Conservation (phyloP, 345 rosid genomes). For the Populus alba region DNA sequence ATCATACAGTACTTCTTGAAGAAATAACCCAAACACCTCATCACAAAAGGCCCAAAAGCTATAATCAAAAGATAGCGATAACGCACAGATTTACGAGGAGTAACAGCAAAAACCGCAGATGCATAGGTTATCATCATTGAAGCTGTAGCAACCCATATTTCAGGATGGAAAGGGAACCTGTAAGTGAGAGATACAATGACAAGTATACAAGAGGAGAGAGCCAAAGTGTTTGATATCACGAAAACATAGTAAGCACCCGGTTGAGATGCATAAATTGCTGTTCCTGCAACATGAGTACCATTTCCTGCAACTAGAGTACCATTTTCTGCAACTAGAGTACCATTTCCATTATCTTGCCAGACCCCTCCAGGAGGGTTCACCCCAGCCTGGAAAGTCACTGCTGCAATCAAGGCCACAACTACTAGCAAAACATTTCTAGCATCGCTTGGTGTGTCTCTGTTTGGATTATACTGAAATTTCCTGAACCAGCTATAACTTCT, state of each 20-base stretch:
- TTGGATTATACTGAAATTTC: conserved; percentile 11
- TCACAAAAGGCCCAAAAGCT: conserved; percentile 11
- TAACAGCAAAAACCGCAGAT: conserved; percentile 26
- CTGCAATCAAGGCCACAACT: conserved; percentile 9
- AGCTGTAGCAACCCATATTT: conserved; percentile 14
- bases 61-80: conserved; percentile 15
- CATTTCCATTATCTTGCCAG: conserved; percentile 19
- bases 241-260: conserved; percentile 24
- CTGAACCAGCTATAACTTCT: conserved; percentile 24
- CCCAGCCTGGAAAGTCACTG: conserved; percentile 27
- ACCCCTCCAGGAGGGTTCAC: conserved; percentile 25
- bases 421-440: conserved; percentile 15
- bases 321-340: too few relatives aligned
- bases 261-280: conserved; percentile 17
- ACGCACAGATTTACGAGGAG: conserved; percentile 13
- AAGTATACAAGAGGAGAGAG: conserved; percentile 11
- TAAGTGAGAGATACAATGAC: conserved; percentile 15
- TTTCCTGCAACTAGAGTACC: too few relatives aligned
- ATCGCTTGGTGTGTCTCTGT: conserved; percentile 14
- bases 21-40: conserved; percentile 15
- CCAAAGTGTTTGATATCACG: conserved; percentile 21
- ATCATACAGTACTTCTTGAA: neutral
- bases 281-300: neutral
- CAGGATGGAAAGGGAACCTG: conserved; percentile 23
- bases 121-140: conserved; percentile 26